Evolutionary conservation across 345 rosid genomes (phyloP).

Genomic region (Balakata baccata): DNA sequence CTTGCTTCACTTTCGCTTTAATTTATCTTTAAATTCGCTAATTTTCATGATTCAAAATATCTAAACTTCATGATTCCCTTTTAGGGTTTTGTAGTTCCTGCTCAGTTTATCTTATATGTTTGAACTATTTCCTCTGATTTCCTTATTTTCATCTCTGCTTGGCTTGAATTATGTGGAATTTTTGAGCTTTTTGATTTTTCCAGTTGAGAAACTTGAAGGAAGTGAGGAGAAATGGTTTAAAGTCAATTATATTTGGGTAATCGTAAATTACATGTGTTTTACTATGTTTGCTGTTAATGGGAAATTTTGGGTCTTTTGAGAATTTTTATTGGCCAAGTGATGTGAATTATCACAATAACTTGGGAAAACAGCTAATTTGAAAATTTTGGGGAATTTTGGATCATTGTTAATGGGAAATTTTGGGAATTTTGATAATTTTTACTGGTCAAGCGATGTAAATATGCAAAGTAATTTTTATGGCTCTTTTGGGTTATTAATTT

Average conservation of each 20-base stretch:
- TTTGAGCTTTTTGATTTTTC: not conserved
- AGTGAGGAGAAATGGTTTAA: not conserved
- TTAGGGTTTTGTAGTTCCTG: constrained; percentile 32
- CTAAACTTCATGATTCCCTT: not conserved
- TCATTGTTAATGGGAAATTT: not conserved
- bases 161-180: not conserved
- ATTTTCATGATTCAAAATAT: not conserved
- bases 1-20: constrained; percentile 11
- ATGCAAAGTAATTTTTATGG: not conserved
- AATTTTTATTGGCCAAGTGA: not conserved
- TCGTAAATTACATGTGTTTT: not conserved
- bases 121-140: not conserved
- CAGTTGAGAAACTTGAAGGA: not conserved
- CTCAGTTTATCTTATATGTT: not conserved
- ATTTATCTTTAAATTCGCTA: not conserved
- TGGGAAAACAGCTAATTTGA: not conserved
- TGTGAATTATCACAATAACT: not conserved
- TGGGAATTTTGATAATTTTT: not conserved
- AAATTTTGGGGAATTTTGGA: no score
- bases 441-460: not conserved
- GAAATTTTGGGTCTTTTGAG: not conserved
- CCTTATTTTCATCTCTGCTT: not conserved
- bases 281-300: not conserved
- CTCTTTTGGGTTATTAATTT: not conserved
- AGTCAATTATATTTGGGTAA: not conserved